Evolutionary conservation across 2,329 filamentous ascomycete species (phyloP), one percentile per base, ranked within the genome.

Genomic region (Trichothecium sympodiale): DNA sequence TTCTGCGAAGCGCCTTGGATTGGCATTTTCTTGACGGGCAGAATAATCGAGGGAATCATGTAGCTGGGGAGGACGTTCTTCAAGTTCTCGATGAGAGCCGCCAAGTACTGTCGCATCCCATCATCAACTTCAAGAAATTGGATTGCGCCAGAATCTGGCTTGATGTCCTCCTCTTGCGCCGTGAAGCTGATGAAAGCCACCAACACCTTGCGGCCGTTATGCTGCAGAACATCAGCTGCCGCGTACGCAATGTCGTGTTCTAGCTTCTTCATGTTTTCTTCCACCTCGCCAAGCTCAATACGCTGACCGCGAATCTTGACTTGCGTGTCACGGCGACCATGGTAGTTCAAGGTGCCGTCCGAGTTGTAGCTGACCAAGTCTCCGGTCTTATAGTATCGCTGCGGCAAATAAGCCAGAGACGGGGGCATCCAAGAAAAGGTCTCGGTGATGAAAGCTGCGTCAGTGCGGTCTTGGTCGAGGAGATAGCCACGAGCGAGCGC

Each of bases 401-500:
- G 18, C 31, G 35, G 38, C 5, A 26, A 17, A 3, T 23, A 29
- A 8, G 16, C 2, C 29, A 16, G 29, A 17, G 26, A 17, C 28
- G 20, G 29, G 14, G 37, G 33, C 9, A 35, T 16, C 16, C 17
- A 20, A 14, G 15, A 12, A 16, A 31, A 9, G 14, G 2, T 9
- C 10, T 8, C 28, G 8, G 17, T 25, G 25, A 35, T 23, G 17
- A 35, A 18, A 1, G 36, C 31, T 2, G 36, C 31, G 20, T 40
- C 38, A 1, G 44, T 45, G 26, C 35, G 39, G 9, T 30, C 29
- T 3, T 33, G 20, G 17, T 46, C 41, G 3, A 36, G 34, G 4
- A 46, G 36, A 37, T 74, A 74, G 27, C 67, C 66, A 17, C 61
- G 53, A 17, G 62, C 65, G 7, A 74, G 31, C 3, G 43, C 38